Evolutionary conservation across 768 basidiomycete genomes (phyloP), one percentile per base, ranked within the genome.

Genomic region (Leccinum barrowsii): DNA sequence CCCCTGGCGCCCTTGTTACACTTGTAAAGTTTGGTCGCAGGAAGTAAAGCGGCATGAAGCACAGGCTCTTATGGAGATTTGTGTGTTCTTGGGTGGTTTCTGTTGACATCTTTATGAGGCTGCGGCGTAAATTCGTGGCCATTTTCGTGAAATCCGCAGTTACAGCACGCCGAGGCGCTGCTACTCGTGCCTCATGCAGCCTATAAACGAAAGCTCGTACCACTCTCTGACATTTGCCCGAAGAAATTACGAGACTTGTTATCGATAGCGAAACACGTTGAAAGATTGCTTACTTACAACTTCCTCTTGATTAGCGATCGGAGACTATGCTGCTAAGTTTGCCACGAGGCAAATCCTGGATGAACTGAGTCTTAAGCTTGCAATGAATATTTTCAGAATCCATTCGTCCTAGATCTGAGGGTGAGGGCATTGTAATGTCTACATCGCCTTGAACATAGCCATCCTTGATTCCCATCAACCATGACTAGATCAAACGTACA

Each of bases 1-100:
- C 61, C 7, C 17, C 55, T 2, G 56, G 58, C 26, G 55, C 19
- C 17, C 1, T 35, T 2, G 52, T 52, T 8, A 37, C 53, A 28
- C 63, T 56, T 0, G 60, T 52, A 6, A 37, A 63, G 5, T 57
- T 57, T 12, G 7, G 5, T 37, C 59, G 51, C 0, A 57, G 57
- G 6, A 53, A 44, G 5, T 42, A 52, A 59, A 7, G 49, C 63
- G 22, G 24, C 12, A 13, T 55, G 7, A 5, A 56, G 44, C 2
- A 44, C 19, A 19, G 28, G 46, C 0, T 62, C 49, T 1, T 52
- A 0, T 3, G 21, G 26, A 0, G 56, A 30, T 32, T 26, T 56
- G 15, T 24, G 2, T 8, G 12, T 8, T 44, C 42, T 10, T 44
- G 42, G 32, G 12, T 19, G n/a, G 7, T 26, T 32, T 6, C 35